Percentiles rank a stretch among this genome's conserved stretches.
Evolutionary conservation across 352 stramenopile genomes (phyloP).

Genomic region (Pythium rishiriense): DNA sequence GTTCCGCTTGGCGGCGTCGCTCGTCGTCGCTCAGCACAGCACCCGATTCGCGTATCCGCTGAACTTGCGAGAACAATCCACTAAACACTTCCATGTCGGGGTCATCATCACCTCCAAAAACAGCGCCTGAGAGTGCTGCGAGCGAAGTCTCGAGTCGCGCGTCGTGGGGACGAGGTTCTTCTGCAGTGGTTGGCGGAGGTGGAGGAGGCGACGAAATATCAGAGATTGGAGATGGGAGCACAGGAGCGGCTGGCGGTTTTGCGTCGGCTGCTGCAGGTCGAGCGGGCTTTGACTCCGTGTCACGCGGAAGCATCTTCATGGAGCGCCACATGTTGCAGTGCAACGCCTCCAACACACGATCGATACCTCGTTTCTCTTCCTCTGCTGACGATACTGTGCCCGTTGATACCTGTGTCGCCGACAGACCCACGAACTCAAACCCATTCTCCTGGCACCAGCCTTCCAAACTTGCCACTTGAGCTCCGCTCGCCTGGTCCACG

Average conservation of each 20-base stretch:
- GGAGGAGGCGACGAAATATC: background rate
- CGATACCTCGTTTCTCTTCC: slow-evolving; percentile 35
- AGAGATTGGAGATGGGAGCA: background rate
- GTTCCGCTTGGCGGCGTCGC: slow-evolving; percentile 60
- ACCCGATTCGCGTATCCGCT: slow-evolving; percentile 58
- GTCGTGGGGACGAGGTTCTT: slow-evolving; percentile 24
- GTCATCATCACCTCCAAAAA: slow-evolving; percentile 29
- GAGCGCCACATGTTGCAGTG: slow-evolving; percentile 82
- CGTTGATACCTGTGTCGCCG: background rate
- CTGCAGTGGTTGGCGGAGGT: background rate
- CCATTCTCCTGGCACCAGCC: slow-evolving; percentile 58
- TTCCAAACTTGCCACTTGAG: slow-evolving; percentile 38
- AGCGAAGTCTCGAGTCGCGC: slow-evolving; percentile 48
- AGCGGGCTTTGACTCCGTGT: background rate
- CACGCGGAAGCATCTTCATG: slow-evolving; percentile 51
- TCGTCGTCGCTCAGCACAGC: slow-evolving; percentile 57
- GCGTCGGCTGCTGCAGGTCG: background rate
- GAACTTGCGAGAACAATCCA: slow-evolving; percentile 63
- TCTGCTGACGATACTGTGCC: background rate
- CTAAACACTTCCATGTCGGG: slow-evolving; percentile 64
- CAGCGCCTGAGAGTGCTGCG: slow-evolving; percentile 30
- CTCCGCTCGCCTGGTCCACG: background rate
- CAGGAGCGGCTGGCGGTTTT: background rate
- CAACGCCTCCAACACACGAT: slow-evolving; percentile 72
- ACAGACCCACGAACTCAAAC: slow-evolving; percentile 62